These are phyloP conservation scores for Aspergillus sclerotiicarbonarius DNA, from an alignment of 495 filamentous ascomycete genomes.

Conservation along the genomic window DNA sequence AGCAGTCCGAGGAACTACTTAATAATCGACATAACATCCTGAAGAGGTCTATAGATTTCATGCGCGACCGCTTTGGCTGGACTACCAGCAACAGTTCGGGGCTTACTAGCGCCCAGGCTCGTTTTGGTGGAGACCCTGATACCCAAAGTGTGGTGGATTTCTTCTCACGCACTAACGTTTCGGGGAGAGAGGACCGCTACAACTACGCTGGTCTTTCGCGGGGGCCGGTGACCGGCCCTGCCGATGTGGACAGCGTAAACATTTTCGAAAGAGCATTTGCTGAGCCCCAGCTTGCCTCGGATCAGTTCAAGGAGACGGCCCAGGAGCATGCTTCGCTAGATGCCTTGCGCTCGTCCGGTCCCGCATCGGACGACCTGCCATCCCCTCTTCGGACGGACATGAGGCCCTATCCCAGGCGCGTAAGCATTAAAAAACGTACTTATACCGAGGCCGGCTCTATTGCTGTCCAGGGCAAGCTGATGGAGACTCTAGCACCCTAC, in stretches of 20 bases:
- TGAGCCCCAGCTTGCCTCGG: slow-evolving; percentile 32
- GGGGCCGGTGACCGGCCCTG: slow-evolving; percentile 76
- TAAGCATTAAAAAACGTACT: slow-evolving; percentile 75
- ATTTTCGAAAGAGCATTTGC: slow-evolving; percentile 76
- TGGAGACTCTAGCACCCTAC: slow-evolving; percentile 86
- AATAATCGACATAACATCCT: slow-evolving; percentile 90
- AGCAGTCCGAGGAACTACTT: slow-evolving; percentile 88
- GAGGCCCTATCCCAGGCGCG: slow-evolving; percentile 52
- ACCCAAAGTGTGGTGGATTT: slow-evolving; percentile 89
- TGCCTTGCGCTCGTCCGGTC: slow-evolving; percentile 30
- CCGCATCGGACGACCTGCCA: slow-evolving; percentile 33
- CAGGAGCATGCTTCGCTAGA: slow-evolving; percentile 17
- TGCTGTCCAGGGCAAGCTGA: slow-evolving; percentile 75
- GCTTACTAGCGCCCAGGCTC: slow-evolving; percentile 77
- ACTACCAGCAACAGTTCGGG: slow-evolving; percentile 54
- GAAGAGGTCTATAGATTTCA: slow-evolving; percentile 94
- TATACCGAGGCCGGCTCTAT: slow-evolving; percentile 75
- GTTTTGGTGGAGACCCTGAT: slow-evolving; percentile 77
- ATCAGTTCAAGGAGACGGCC: slow-evolving; percentile 14
- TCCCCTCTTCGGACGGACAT: slow-evolving; percentile 32
- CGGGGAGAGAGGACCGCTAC: slow-evolving; percentile 53
- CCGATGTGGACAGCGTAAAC: slow-evolving; percentile 64
- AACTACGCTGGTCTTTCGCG: slow-evolving; percentile 36
- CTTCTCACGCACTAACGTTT: slow-evolving; percentile 71
- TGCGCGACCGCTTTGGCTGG: slow-evolving; percentile 93